Percentiles rank a stretch among this genome's conserved stretches.
These are phyloP conservation scores for Singerocomus rubriflavus DNA, from an alignment of 1,284 basidiomycete genomes.

Conservation along the genomic window DNA sequence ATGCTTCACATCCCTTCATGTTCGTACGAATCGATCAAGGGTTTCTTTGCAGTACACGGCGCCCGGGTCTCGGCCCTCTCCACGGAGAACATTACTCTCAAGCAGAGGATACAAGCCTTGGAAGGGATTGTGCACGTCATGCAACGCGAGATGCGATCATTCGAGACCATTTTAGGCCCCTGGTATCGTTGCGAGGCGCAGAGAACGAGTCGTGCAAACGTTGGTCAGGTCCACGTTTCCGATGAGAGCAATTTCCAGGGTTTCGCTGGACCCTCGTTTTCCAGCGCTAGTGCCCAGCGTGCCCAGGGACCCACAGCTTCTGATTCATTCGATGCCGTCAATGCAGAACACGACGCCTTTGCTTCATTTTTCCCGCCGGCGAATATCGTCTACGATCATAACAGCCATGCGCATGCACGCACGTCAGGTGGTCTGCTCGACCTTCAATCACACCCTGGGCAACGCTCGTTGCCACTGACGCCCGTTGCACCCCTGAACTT, in stretches of 20 bases:
- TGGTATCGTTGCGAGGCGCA: slow-evolving; percentile 48
- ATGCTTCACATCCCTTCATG: slow-evolving; percentile 47
- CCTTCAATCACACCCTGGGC: slow-evolving; percentile 22
- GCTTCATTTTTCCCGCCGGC: slow-evolving; percentile 50
- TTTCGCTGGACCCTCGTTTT: slow-evolving; percentile 14
- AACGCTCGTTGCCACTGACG: slow-evolving; percentile 29
- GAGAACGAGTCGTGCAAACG: slow-evolving; percentile 10
- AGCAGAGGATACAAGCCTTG: slow-evolving; percentile 49
- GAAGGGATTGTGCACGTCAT: slow-evolving; percentile 49
- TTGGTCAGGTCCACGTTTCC: slow-evolving; percentile 8
- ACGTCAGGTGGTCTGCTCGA: slow-evolving; percentile 20
- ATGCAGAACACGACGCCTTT: slow-evolving; percentile 36
- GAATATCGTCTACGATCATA: slow-evolving; percentile 21
- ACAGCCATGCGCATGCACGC: slow-evolving; percentile 17
- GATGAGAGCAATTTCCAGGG: slow-evolving; percentile 12
- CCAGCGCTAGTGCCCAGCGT: slow-evolving; percentile 18
- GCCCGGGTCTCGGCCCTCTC: slow-evolving; percentile 43
- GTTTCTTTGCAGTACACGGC: slow-evolving; percentile 53
- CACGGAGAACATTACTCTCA: slow-evolving; percentile 60
- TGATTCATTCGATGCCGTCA: slow-evolving; percentile 19
- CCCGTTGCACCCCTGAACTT: slow-evolving; percentile 59
- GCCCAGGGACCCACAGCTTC: slow-evolving; percentile 9
- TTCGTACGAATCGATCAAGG: slow-evolving; percentile 60
- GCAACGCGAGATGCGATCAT: slow-evolving; percentile 49
- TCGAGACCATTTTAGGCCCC: slow-evolving; percentile 57